Conservation (phyloP, 176 grass and related monocot species). For the Otatea glauca region DNA sequence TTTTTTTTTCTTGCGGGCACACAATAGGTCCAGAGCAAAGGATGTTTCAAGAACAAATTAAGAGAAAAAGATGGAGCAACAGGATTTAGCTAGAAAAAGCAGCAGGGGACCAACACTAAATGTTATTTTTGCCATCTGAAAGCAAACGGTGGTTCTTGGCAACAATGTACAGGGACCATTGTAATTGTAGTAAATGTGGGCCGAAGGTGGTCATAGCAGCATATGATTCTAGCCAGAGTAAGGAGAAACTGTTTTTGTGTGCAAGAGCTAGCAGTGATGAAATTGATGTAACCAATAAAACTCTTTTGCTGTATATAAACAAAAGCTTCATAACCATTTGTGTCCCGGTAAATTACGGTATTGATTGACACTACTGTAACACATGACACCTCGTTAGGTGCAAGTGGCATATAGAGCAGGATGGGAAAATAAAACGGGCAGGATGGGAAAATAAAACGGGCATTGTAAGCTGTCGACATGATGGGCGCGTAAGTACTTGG, state of each 20-base stretch:
- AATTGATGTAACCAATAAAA: not conserved
- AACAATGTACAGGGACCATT: conserved; percentile 15
- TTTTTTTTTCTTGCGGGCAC: no score
- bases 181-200: not conserved
- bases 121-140: not conserved
- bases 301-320: no score
- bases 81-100: not conserved
- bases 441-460: not conserved
- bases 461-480: not conserved
- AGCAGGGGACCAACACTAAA: conserved; percentile 2
- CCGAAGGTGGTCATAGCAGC: not conserved
- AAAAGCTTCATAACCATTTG: not conserved
- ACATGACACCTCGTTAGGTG: not conserved
- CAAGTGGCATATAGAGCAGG: not conserved
- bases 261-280: not conserved
- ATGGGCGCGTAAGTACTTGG: not conserved
- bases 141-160: conserved; percentile 23
- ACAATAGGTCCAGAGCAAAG: not conserved
- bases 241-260: not conserved
- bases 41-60: not conserved
- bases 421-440: not conserved
- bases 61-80: not conserved
- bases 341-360: not conserved
- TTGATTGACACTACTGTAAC: not conserved
- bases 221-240: not conserved